Base-by-base conservation (phyloP, 306 rosid genomes). In the Ormosia semicastrata region DNA sequence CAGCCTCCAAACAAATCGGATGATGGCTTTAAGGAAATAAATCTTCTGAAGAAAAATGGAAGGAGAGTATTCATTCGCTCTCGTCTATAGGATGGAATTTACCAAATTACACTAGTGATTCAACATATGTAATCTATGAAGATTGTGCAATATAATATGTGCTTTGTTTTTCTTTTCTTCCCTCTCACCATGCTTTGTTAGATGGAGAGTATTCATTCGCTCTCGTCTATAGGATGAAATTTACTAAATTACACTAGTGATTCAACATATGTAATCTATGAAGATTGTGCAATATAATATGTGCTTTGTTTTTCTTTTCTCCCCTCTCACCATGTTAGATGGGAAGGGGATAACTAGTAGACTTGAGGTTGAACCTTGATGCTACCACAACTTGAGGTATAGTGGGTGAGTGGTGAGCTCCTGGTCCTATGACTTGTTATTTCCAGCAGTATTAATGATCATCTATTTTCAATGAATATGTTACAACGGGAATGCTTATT, bases 61-160 rank as follows among this genome's bases (percentile, higher is more conserved):
- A 91, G 89, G 81, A 90, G 79, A 78, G 81, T 90, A 14, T 92
- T 94, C 83, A 89, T 92, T 73, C 87, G 95, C 9, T 92, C 98
- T 34, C 88, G 95, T 29, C 88, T 90, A 14, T 92, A 86, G 86
- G 81, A 74, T 52, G 83, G 58, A 79, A 12, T 8, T 50, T 50
- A 44, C 58, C 10, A n/a, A 24, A n/a, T 41, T 30, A 43, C 43
- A 33, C 50, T 2, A 18, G 41, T 64, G 66, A 57, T 71, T 76
- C 54, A 5, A 15, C 47, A 56, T 29, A 56, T 32, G 4, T 39
- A 66, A 39, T 85, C 15, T 30, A 44, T 82, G 53, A 70, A 34
- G 32, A 49, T 47, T 66, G 43, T 79, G 56, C 30, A 68, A 70
- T 73, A 66, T 66, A 47, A 47, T n/a, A 58, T 63, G 73, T 70